phyloP scores from a whole-genome alignment of 177 flowering plant genomes.

The Vitis hybrid region DNA sequence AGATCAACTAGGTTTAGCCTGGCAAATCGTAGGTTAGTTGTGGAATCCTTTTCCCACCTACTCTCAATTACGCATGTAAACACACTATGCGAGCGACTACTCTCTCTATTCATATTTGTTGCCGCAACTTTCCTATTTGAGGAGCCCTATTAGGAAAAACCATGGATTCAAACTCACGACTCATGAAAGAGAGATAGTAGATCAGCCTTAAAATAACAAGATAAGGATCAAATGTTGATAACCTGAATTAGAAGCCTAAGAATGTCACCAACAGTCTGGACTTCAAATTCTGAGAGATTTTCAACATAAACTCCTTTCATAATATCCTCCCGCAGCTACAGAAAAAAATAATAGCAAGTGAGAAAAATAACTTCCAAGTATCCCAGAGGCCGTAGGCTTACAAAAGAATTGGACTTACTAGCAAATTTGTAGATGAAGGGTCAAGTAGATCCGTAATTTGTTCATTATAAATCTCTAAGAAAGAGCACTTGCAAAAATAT shows the following conservation, averaged over 20 bases:
- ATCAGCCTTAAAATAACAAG: not conserved
- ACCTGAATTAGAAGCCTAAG: constrained; percentile 83
- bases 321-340: constrained; percentile 85
- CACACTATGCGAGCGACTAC: constrained; percentile 98
- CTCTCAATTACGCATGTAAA: constrained; percentile 97
- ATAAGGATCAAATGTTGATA: constrained; percentile 1
- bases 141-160: constrained; percentile 71
- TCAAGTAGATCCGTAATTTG: constrained; percentile 97
- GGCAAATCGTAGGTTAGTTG: constrained; percentile 84
- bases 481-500: constrained; percentile 94
- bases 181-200: not conserved
- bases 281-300: constrained; percentile 90
- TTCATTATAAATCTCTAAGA: constrained; percentile 96
- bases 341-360: constrained; percentile 6
- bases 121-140: constrained; percentile 95
- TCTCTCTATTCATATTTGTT: constrained; percentile 97
- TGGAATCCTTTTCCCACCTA: constrained; percentile 89
- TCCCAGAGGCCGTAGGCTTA: not conserved
- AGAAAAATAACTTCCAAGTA: constrained; percentile 1
- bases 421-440: constrained; percentile 85
- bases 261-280: constrained; percentile 77
- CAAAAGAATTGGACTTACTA: constrained; percentile 40
- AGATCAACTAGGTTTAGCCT: constrained; percentile 96
- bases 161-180: constrained; percentile 4
- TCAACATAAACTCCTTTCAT: constrained; percentile 94